Evolutionary conservation across 1,284 basidiomycete genomes (phyloP).

Genomic region (Leccinum angustisporum): DNA sequence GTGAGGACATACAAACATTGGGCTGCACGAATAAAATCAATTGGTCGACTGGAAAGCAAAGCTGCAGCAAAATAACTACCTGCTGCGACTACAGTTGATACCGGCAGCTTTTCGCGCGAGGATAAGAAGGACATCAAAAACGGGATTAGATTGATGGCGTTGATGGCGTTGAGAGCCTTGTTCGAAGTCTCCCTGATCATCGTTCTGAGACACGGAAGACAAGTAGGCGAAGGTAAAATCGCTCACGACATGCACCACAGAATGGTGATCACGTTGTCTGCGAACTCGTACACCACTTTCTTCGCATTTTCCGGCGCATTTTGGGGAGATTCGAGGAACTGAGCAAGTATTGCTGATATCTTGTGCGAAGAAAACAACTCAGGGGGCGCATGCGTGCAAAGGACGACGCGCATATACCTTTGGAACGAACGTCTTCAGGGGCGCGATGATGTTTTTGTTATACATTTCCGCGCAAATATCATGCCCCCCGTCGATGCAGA

Average conservation of each 20-base stretch:
- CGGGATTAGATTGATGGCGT: slow-evolving; percentile 70
- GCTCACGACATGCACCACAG: slow-evolving; percentile 93
- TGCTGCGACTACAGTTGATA: slow-evolving; percentile 73
- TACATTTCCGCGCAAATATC: slow-evolving; percentile 96
- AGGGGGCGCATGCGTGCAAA: background rate
- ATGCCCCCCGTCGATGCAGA: slow-evolving; percentile 91
- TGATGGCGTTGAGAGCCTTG: slow-evolving; percentile 86
- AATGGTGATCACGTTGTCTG: slow-evolving; percentile 88
- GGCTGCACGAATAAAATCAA: slow-evolving; percentile 44
- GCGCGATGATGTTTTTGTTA: slow-evolving; percentile 88
- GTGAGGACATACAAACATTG: slow-evolving; percentile 90
- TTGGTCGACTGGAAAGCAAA: slow-evolving; percentile 3
- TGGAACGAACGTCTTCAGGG: slow-evolving; percentile 69
- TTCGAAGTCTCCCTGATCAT: slow-evolving; percentile 82
- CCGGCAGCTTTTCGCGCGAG: slow-evolving; percentile 63
- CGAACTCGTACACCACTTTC: slow-evolving; percentile 80
- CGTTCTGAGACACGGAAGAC: slow-evolving; percentile 14
- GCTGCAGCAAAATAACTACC: slow-evolving; percentile 44
- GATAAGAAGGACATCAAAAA: slow-evolving; percentile 85
- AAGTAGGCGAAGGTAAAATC: background rate
- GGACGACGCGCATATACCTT: slow-evolving; percentile 49
- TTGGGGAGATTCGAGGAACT: slow-evolving; percentile 61
- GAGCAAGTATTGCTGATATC: slow-evolving; percentile 75
- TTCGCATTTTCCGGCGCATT: slow-evolving; percentile 64
- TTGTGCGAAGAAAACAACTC: slow-evolving; percentile 32